Percentiles rank a stretch among this genome's conserved stretches.
Conservation (phyloP, 2,329 filamentous ascomycete species). For the Cladosporium velox region DNA sequence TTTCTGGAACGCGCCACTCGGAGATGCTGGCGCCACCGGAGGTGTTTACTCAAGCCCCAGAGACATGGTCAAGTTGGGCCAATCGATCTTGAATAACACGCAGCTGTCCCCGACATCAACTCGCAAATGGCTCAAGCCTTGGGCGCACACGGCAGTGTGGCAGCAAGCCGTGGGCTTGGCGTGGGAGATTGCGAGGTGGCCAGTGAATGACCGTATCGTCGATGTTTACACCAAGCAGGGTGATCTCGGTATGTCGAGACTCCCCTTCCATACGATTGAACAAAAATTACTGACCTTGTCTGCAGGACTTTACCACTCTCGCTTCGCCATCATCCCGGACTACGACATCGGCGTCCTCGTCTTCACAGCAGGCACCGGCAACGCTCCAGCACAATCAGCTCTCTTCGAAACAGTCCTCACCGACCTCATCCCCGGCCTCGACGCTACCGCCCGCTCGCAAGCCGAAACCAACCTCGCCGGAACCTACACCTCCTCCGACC, state of each 20-base stretch:
- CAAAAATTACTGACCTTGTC: background rate
- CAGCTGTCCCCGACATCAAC: conserved; percentile 46
- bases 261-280: conserved; percentile 21
- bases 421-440: conserved; percentile 30
- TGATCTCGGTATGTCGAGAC: conserved; percentile 46
- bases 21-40: conserved; percentile 38
- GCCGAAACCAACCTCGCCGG: conserved; percentile 33
- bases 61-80: conserved; percentile 47
- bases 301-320: conserved; percentile 8
- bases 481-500: conserved; percentile 26
- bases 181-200: conserved; percentile 52
- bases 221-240: conserved; percentile 54
- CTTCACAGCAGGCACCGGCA: conserved; percentile 38
- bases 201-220: conserved; percentile 46
- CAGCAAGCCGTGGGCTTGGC: conserved; percentile 47
- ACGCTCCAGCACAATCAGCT: conserved; percentile 20
- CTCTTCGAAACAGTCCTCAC: conserved; percentile 29
- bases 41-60: conserved; percentile 46
- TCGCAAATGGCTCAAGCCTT: conserved; percentile 50
- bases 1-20: conserved; percentile 33
- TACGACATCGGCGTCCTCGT: conserved; percentile 49
- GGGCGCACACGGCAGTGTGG: conserved; percentile 41
- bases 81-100: conserved; percentile 47
- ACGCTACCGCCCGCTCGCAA: conserved; percentile 34
- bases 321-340: conserved; percentile 48